Evolutionary conservation across 768 basidiomycete genomes (phyloP).

Genomic region (Hebeloma cylindrosporum): DNA sequence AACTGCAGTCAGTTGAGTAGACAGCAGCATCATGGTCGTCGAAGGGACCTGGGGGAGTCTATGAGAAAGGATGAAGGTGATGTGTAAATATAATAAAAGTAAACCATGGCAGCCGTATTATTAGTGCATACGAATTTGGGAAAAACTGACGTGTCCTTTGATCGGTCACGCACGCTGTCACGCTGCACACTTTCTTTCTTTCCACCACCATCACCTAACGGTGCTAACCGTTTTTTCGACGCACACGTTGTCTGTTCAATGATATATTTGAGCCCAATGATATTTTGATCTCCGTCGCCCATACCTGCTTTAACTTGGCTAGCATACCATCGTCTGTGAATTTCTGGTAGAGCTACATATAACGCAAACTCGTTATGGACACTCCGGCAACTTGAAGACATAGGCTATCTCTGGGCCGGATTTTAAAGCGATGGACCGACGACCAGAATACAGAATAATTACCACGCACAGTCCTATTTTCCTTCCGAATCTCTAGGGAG

Average conservation of each 20-base stretch:
- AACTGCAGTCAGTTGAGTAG: slow-evolving; percentile 36
- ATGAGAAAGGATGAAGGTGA: slow-evolving; percentile 2
- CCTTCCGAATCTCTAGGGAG: slow-evolving; percentile 1
- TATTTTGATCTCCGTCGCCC: too few species aligned
- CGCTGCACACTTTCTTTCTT: slow-evolving; percentile 15
- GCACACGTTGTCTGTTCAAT: too few species aligned
- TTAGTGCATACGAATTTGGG: slow-evolving; percentile 14
- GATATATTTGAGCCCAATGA: too few species aligned
- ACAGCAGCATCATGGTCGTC: slow-evolving; percentile 34
- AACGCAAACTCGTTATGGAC: background rate
- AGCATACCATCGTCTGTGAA: background rate
- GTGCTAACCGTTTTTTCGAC: background rate
- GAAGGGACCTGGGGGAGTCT: slow-evolving; percentile 1
- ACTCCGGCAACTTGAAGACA: background rate
- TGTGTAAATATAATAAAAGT: background rate
- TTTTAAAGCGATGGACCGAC: slow-evolving; percentile 3
- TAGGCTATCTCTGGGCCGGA: slow-evolving; percentile 3
- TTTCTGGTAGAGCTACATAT: background rate
- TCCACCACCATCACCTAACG: background rate
- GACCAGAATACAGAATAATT: slow-evolving; percentile 15
- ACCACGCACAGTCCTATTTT: slow-evolving; percentile 16
- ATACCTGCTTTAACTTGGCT: too few species aligned
- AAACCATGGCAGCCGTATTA: slow-evolving; percentile 14
- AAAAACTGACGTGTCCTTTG: slow-evolving; percentile 21
- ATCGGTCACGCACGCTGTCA: slow-evolving; percentile 14